Percentiles rank a stretch among this genome's conserved stretches.
These are phyloP conservation scores for Pyrenopolyporus hunteri DNA, from an alignment of 495 filamentous ascomycete species.

Conservation along the genomic window DNA sequence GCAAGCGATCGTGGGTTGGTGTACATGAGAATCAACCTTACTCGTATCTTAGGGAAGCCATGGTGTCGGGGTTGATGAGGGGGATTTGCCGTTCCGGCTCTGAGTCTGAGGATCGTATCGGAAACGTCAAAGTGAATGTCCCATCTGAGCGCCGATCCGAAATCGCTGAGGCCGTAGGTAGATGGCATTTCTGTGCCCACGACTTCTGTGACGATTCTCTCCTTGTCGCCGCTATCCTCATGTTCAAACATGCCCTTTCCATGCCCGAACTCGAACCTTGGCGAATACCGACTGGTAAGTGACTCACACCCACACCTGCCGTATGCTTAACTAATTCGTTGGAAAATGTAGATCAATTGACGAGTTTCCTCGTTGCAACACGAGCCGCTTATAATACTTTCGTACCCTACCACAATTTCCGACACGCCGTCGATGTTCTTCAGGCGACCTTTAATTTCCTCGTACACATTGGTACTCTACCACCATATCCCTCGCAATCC, in stretches of 20 bases:
- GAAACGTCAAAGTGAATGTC: constrained; percentile 54
- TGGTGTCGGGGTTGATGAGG: constrained; percentile 90
- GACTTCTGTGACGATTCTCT: constrained; percentile 89
- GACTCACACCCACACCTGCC: constrained; percentile 4
- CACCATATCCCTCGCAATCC: constrained; percentile 60
- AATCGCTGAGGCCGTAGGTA: constrained; percentile 72
- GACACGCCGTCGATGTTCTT: constrained; percentile 93
- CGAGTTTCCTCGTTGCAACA: constrained; percentile 80
- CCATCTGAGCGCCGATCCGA: constrained; percentile 61
- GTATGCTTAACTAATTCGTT: constrained; percentile 40
- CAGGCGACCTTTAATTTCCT: constrained; percentile 94
- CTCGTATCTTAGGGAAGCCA: constrained; percentile 81
- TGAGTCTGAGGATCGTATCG: constrained; percentile 52
- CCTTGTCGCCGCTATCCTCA: constrained; percentile 75
- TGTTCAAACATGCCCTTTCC: constrained; percentile 86
- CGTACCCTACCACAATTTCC: constrained; percentile 99
- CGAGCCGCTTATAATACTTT: constrained; percentile 90
- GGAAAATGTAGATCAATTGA: constrained; percentile 62
- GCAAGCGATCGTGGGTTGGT: constrained; percentile 92
- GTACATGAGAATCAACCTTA: constrained; percentile 87
- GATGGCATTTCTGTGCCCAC: constrained; percentile 89
- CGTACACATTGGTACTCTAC: constrained; percentile 78
- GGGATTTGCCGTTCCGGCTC: constrained; percentile 78
- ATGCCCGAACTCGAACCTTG: constrained; percentile 82
- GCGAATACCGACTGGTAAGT: constrained; percentile 74